Percentiles rank a stretch among this genome's conserved stretches.
Conservation (phyloP, 305 asterid genomes). For the Plantago coronopus region DNA sequence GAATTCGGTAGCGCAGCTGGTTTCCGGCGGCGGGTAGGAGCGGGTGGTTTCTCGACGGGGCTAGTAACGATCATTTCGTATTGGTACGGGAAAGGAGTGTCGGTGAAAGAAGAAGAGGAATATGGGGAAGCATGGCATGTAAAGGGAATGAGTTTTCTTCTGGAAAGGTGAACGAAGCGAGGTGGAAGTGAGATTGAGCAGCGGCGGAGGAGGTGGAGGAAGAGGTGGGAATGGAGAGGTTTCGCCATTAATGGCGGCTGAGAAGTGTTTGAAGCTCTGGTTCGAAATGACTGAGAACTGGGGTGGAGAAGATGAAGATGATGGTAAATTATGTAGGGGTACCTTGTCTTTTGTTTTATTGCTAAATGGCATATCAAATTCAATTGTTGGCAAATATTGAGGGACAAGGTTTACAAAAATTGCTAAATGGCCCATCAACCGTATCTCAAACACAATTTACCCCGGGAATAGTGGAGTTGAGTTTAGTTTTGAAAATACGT, state of each 20-base stretch:
- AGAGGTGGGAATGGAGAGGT: conserved; percentile 35
- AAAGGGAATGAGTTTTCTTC: background rate
- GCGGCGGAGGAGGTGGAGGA: conserved; percentile 51
- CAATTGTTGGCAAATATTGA: no score
- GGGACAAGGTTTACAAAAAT: no score
- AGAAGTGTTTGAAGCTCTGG: background rate
- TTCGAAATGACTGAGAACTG: background rate
- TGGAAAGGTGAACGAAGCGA: conserved; percentile 22
- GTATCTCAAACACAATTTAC: no score
- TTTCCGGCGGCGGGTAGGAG: conserved; percentile 32
- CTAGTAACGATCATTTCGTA: conserved; percentile 85
- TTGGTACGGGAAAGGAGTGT: conserved; percentile 79
- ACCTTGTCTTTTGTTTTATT: no score
- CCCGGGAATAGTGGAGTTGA: no score
- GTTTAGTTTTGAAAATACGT: no score
- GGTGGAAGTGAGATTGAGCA: conserved; percentile 29
- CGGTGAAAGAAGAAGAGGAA: conserved; percentile 57
- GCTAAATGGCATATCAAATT: no score
- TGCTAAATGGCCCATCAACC: no score
- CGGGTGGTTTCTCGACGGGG: conserved; percentile 44
- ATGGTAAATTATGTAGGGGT: background rate
- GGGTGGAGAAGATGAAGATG: background rate
- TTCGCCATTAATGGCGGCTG: conserved; percentile 40
- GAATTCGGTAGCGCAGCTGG: conserved; percentile 33
- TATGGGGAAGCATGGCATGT: conserved; percentile 18